Conservation (phyloP, 2,329 filamentous ascomycete species). For the Colletotrichum tofieldiae region DNA sequence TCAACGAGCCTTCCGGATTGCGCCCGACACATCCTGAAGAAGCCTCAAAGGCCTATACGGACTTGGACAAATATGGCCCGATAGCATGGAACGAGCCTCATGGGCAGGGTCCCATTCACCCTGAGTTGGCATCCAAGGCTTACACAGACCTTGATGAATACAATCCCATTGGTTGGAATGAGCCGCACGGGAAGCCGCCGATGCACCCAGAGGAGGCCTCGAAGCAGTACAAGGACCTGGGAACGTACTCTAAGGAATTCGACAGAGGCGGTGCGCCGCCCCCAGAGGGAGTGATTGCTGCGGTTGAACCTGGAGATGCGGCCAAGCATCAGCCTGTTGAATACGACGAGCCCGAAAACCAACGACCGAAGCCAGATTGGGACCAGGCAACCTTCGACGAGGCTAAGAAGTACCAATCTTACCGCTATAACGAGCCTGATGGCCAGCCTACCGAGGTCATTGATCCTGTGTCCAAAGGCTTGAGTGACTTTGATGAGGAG, state of each 20-base stretch:
- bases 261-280: conserved; percentile 45
- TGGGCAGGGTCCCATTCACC: conserved; percentile 38
- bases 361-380: conserved; percentile 53
- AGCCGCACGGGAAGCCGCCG: conserved; percentile 44
- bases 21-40: conserved; percentile 52
- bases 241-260: conserved; percentile 50
- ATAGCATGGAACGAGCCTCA: conserved; percentile 45
- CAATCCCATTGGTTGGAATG: conserved; percentile 45
- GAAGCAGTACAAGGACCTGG: conserved; percentile 56
- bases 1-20: conserved; percentile 55
- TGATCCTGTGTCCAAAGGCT: conserved; percentile 54
- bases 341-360: conserved; percentile 35
- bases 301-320: conserved; percentile 29
- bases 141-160: conserved; percentile 43
- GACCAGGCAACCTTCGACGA: conserved; percentile 55
- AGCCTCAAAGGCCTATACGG: conserved; percentile 55
- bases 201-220: conserved; percentile 53
- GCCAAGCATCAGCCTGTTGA: conserved; percentile 36
- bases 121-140: conserved; percentile 36
- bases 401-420: conserved; percentile 57
- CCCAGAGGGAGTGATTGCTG: conserved; percentile 23
- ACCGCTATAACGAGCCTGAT: conserved; percentile 55
- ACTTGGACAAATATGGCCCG: conserved; percentile 57
- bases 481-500: conserved; percentile 58
- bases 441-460: conserved; percentile 48